Conservation (phyloP, 345 rosid species). For the Trapa bicornis region DNA sequence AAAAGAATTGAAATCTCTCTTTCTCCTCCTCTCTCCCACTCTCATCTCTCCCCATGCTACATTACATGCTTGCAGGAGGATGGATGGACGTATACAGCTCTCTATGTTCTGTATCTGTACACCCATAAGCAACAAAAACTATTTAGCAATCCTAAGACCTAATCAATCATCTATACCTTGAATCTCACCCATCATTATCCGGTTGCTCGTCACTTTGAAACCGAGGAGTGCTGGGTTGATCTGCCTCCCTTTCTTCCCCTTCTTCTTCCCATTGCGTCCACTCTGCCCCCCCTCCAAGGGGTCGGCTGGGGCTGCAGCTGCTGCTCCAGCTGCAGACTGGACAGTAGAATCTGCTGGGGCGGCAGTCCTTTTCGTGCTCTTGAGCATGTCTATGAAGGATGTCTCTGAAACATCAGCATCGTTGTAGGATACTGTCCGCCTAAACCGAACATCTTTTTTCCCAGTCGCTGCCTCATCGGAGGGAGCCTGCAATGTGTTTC, state of each 20-base stretch:
- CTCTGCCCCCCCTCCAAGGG: conserved; percentile 13
- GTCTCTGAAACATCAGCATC: conserved; percentile 46
- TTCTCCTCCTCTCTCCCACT: no score
- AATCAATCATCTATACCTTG: conserved; percentile 26
- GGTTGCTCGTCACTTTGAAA: conserved; percentile 81
- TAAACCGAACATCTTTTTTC: conserved; percentile 37
- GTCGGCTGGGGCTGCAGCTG: conserved; percentile 15
- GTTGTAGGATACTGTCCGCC: conserved; percentile 31
- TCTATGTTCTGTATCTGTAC: no score
- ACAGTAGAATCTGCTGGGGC: no score
- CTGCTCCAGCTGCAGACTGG: not conserved
- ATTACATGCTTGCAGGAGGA: no score
- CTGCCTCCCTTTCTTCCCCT: conserved; percentile 82
- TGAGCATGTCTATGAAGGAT: conserved; percentile 74
- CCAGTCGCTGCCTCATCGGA: conserved; percentile 16
- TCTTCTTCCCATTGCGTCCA: conserved; percentile 49
- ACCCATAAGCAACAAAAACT: no score
- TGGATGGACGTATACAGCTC: no score
- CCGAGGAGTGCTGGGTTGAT: conserved; percentile 83
- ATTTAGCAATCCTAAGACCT: no score
- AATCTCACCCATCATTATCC: conserved; percentile 90
- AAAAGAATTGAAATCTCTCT: no score
- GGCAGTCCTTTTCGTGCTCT: conserved; percentile 24
- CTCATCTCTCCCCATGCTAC: no score
- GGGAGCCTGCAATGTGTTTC: conserved; percentile 8